A percentile compares a stretch with the other conserved stretches of the same genome.
Conservation (phyloP, 805 yeast species). For the Cyberlindnera euphorbiae region DNA sequence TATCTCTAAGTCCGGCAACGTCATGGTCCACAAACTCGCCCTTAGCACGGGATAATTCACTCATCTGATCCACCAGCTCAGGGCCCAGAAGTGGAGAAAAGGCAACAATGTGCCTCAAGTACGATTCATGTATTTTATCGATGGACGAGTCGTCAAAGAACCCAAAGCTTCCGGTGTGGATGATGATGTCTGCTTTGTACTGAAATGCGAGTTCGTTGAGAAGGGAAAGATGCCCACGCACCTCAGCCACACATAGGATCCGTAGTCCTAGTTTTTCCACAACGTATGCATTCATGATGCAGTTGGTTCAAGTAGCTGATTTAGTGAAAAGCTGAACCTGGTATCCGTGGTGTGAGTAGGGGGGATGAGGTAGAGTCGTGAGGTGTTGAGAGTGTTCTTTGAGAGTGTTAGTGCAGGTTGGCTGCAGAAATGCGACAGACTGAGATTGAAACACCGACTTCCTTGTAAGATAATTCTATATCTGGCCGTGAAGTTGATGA, state of each 20-base stretch:
- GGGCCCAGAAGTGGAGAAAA: constrained; percentile 55
- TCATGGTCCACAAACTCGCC: constrained; percentile 38
- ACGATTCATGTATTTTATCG: constrained; percentile 48
- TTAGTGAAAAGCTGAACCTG: too few relatives aligned
- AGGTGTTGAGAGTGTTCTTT: too few relatives aligned
- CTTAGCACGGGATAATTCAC: constrained; percentile 43
- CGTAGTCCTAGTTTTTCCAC: constrained; percentile 30
- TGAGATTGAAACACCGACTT: too few relatives aligned
- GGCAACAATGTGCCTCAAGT: constrained; percentile 60
- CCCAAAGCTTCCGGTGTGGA: constrained; percentile 80
- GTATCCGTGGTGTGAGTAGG: too few relatives aligned
- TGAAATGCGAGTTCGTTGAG: constrained; percentile 45
- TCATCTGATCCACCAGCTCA: constrained; percentile 44
- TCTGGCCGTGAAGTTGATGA: too few relatives aligned
- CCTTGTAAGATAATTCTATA: too few relatives aligned
- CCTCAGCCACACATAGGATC: constrained; percentile 49
- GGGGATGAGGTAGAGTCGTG: too few relatives aligned
- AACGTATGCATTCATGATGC: constrained; percentile 16
- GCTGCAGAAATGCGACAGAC: too few relatives aligned
- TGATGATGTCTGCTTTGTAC: constrained; percentile 45
- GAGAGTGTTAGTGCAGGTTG: too few relatives aligned
- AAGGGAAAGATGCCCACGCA: constrained; percentile 47
- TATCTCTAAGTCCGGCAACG: constrained; percentile 30
- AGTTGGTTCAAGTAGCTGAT: too few relatives aligned
- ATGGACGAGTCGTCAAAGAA: constrained; percentile 61